Base-by-base conservation (phyloP, 2,329 filamentous ascomycete species). In the Gaeumannomyces tritici region DNA sequence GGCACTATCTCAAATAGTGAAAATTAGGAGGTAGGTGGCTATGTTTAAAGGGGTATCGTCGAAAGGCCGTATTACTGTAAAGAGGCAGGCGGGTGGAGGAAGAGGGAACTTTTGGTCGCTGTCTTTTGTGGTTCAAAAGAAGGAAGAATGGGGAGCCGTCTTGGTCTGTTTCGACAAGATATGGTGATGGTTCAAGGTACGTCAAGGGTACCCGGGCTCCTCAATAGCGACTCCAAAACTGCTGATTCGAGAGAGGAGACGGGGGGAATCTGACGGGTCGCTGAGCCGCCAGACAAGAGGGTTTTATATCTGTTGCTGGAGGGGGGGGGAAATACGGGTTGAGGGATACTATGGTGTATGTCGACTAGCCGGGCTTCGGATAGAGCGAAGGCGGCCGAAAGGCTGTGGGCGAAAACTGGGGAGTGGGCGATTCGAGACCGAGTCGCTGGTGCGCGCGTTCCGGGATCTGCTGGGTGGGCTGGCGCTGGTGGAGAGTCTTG, bases 211-310 rank as follows among this genome's bases (percentile, higher is more conserved):
- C 71, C 69, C 55, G 59, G 61, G 66, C 69, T 71, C 72, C 70
- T 74, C 66, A 73, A 70, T 74, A 74, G 68, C 72, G 70, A 72
- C 70, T 59, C 66, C 72, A 73, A 73, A 73, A 69, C 66, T 68
- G 68, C 66, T 62, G 63, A 64, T 56, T 60, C 24, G 59, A 47
- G 33, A 58, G n/a, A 42, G 56, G 56, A 62, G 35, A n/a, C n/a
- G n/a, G 61, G 61, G 62, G 54, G 62, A 64, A 64, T 62, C 64
- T 58, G 65, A 66, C 62, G 63, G n/a, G 31, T 21, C 29, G 12
- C 3, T 60, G 26, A 27, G 47, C 33, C 47, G 58, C 35, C 58
- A 60, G 58, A 29, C 33, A 35, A 60, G 58, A 54, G 13, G 35
- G 26, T 47, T 47, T 54, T 60, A 29, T 58, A 58, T 60, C 58